phyloP scores from a whole-genome alignment of 257 asterid species.

The Solanum dulcamara region DNA sequence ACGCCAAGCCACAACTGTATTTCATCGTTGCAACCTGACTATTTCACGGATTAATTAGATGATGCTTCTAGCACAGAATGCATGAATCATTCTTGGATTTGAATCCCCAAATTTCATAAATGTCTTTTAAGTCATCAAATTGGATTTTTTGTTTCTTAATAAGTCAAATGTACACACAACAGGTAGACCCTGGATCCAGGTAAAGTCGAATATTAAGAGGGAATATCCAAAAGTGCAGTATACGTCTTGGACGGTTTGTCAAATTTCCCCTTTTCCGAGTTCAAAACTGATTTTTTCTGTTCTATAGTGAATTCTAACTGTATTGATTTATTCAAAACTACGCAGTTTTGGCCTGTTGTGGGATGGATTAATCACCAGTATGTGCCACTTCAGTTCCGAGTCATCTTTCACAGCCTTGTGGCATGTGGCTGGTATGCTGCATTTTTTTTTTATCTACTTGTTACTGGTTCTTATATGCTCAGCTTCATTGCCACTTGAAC shows the following conservation, averaged over 20 bases:
- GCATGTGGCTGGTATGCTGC: slow-evolving; percentile 71
- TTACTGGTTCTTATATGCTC: neutral
- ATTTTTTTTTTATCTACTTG: neutral
- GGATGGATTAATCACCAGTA: slow-evolving; percentile 95
- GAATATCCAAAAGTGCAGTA: slow-evolving; percentile 81
- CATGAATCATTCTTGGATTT: neutral
- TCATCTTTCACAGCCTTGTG: slow-evolving; percentile 62
- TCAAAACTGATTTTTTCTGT: neutral
- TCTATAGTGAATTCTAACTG: neutral
- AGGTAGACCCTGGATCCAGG: slow-evolving; percentile 84
- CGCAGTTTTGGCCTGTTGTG: slow-evolving; percentile 95
- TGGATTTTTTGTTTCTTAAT: neutral
- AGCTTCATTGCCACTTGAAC: neutral
- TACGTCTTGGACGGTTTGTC: slow-evolving; percentile 72
- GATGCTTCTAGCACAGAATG: neutral
- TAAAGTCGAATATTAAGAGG: slow-evolving; percentile 73
- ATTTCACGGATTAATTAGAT: neutral
- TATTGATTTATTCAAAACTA: neutral
- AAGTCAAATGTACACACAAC: neutral
- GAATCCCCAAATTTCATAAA: neutral
- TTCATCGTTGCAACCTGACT: neutral
- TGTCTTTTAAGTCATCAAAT: neutral
- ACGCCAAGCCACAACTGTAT: neutral
- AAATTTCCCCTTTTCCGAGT: neutral
- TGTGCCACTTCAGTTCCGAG: slow-evolving; percentile 87